Evolutionary conservation across 2,329 filamentous ascomycete genomes (phyloP).

Genomic region (Aspergillus fijiensis): DNA sequence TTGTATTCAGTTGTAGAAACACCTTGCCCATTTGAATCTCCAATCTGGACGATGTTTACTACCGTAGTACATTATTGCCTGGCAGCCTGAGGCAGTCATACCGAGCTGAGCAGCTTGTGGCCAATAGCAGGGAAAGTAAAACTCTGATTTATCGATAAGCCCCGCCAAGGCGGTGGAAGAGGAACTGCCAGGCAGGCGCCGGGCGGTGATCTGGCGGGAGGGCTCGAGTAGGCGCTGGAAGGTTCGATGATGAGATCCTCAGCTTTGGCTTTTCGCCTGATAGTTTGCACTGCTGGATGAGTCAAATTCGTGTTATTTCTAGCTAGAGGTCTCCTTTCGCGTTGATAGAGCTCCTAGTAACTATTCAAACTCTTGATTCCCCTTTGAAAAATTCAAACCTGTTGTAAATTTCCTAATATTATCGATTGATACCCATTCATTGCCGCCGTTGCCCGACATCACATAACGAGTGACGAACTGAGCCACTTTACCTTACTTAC

Average conservation of each 20-base stretch:
- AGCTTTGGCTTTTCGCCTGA: background rate
- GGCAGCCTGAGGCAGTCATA: background rate
- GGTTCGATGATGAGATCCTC: slow-evolving; percentile 37
- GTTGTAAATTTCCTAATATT: background rate
- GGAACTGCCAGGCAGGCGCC: slow-evolving; percentile 17
- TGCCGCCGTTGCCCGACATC: background rate
- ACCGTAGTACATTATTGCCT: background rate
- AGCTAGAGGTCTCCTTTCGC: background rate
- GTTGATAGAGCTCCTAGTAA: background rate
- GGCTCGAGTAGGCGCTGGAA: slow-evolving; percentile 39
- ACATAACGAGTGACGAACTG: background rate
- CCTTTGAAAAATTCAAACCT: too few species aligned
- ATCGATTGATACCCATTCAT: background rate
- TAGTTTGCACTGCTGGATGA: background rate
- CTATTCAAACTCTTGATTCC: background rate
- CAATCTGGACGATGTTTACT: too few species aligned
- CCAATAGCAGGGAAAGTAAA: slow-evolving; percentile 2
- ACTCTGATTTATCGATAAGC: slow-evolving; percentile 23
- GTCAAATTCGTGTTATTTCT: background rate
- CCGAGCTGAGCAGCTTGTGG: background rate
- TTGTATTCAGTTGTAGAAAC: too few species aligned
- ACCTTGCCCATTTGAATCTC: background rate
- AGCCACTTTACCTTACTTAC: slow-evolving; percentile 15
- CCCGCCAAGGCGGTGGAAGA: slow-evolving; percentile 19
- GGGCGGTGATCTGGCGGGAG: slow-evolving; percentile 29